These are phyloP conservation scores for Lichtheimia ramosa DNA, from an alignment of 371 early-diverging fungal species.

Conservation along the genomic window DNA sequence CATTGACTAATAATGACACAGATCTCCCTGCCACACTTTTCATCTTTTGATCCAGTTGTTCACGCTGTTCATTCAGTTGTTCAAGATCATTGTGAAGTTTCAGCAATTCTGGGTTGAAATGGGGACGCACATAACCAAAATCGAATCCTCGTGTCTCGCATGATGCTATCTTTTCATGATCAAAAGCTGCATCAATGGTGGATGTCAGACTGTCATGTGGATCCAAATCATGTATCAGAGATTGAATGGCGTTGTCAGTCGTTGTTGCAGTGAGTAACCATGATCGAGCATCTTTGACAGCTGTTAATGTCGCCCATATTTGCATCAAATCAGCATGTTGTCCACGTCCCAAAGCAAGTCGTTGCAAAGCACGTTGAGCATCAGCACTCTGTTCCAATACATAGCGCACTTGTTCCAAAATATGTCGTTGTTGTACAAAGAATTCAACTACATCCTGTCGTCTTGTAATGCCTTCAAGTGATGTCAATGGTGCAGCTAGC, in stretches of 20 bases:
- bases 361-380: conserved; percentile 70
- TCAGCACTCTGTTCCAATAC: conserved; percentile 62
- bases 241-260: conserved; percentile 3
- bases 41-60: conserved; percentile 26
- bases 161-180: conserved; percentile 35
- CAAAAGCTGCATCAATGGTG: conserved; percentile 43
- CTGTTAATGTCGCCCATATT: conserved; percentile 55
- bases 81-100: conserved; percentile 28
- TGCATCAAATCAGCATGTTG: conserved; percentile 68
- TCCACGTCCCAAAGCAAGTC: conserved; percentile 64
- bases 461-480: conserved; percentile 50
- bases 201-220: conserved; percentile 31
- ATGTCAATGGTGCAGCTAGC: conserved; percentile 68
- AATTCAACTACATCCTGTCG: conserved; percentile 73
- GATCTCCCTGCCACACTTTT: conserved; percentile 38
- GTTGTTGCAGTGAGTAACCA: neutral
- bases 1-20: conserved; percentile 27
- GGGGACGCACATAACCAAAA: conserved; percentile 51
- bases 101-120: conserved; percentile 22
- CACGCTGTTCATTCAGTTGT: conserved; percentile 20
- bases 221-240: conserved; percentile 19
- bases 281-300: conserved; percentile 24
- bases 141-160: conserved; percentile 32
- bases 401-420: conserved; percentile 52
- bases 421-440: conserved; percentile 49